These are phyloP conservation scores for Podospora pseudocomata DNA, from an alignment of 495 filamentous ascomycete species.

Conservation along the genomic window DNA sequence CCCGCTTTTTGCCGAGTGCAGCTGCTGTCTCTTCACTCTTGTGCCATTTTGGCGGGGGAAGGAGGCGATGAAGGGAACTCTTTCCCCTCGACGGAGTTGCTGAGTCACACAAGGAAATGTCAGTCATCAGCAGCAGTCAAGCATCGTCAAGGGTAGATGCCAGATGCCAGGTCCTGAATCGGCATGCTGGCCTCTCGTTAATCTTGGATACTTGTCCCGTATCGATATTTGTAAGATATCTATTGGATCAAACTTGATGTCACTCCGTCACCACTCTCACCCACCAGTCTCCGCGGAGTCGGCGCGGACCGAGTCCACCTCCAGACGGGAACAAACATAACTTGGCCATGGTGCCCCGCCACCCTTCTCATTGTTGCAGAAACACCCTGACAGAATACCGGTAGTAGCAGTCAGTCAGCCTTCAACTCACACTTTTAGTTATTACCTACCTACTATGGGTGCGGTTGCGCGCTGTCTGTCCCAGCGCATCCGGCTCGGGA, in stretches of 20 bases:
- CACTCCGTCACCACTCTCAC: neutral
- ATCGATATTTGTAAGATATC: neutral
- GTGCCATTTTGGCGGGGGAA: slow-evolving; percentile 6
- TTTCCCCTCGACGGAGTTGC: neutral
- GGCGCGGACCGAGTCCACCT: neutral
- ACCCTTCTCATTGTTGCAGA: neutral
- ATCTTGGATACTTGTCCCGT: neutral
- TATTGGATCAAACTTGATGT: slow-evolving; percentile 5
- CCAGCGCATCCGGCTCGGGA: slow-evolving; percentile 19
- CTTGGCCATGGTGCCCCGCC: slow-evolving; percentile 10
- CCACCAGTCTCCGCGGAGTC: neutral
- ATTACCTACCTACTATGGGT: slow-evolving; percentile 12
- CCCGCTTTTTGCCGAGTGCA: neutral
- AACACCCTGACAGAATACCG: neutral
- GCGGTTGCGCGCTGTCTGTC: slow-evolving; percentile 14
- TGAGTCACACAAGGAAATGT: slow-evolving; percentile 1
- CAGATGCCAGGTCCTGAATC: neutral
- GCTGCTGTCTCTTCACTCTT: neutral
- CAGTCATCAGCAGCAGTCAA: neutral
- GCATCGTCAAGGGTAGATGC: neutral
- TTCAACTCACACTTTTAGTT: neutral
- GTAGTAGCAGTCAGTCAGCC: too few relatives aligned
- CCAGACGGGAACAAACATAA: neutral
- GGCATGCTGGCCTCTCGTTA: neutral
- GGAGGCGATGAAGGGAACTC: neutral